Evolutionary conservation across 2,329 filamentous ascomycete species (phyloP), one percentile per base, ranked within the genome.

Genomic region (Davidsoniella virescens): DNA sequence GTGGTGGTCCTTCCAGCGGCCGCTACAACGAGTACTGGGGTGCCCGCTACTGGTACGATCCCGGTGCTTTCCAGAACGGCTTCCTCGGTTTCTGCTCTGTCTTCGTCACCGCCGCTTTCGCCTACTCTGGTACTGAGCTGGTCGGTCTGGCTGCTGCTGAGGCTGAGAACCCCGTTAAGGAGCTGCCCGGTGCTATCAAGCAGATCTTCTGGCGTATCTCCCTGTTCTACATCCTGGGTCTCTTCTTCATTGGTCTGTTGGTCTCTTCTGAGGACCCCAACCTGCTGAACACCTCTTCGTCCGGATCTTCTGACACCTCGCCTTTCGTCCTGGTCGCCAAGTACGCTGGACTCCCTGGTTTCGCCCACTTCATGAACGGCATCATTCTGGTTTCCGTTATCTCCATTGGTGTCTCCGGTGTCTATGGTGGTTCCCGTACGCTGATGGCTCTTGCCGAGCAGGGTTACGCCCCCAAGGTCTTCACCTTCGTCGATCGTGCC

Each of bases 111-210:
- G 80, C 80, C 4, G 80, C 80, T 10, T 84, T 84, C 58, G 68
- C 80, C 37, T 84, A 81, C 56, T 72, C 77, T 2, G 80, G 80
- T 9, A 82, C 80, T 1, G 80, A 84, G 60, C 65, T 82, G 4
- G 79, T 84, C 43, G 81, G 80, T 59, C 71, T 85, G 7, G 79
- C 80, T 4, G 81, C 81, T 3, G 81, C 80, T 10, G 81, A 85
- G 64, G 75, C 79, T 0, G 64, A 61, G 3, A 82, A 84, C 58
- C 81, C 81, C 1, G 72, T 76, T 55, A 78, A 84, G 61, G 76
- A 80, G 0, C 71, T 93, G 0, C 86, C 86, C 0, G 80, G 78
- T 18, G 85, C 86, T 2, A 78, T 87, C 59, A 90, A 87, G 67
- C 84, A 90, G 63, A 82, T 72, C 29, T 72, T 71, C 57, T 71